phyloP scores from a whole-genome alignment of 2,329 filamentous ascomycete species.

The Fonsecaea pugnacius region DNA sequence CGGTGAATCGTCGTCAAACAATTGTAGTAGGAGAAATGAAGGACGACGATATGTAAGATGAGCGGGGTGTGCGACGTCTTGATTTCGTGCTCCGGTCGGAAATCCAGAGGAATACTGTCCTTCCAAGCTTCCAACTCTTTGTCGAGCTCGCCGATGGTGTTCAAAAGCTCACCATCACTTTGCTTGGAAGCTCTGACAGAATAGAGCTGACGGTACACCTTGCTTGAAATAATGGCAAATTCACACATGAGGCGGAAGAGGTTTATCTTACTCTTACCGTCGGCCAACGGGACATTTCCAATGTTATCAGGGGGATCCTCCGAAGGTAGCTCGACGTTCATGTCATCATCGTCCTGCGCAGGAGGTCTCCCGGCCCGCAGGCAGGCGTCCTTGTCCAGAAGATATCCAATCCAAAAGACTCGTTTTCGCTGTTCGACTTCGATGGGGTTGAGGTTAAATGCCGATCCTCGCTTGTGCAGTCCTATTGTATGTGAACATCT shows the following conservation, averaged over 20 bases:
- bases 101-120: slow-evolving; percentile 90
- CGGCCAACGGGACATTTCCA: slow-evolving; percentile 86
- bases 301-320: slow-evolving; percentile 90
- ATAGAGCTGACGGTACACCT: slow-evolving; percentile 91
- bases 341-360: slow-evolving; percentile 76
- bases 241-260: slow-evolving; percentile 91
- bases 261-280: slow-evolving; percentile 91
- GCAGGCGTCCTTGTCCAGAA: slow-evolving; percentile 75
- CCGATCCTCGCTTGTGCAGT: slow-evolving; percentile 87
- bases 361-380: slow-evolving; percentile 73
- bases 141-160: slow-evolving; percentile 94
- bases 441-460: slow-evolving; percentile 89
- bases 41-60: slow-evolving; percentile 89
- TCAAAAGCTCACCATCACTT: slow-evolving; percentile 87
- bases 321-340: slow-evolving; percentile 95
- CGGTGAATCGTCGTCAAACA: slow-evolving; percentile 96
- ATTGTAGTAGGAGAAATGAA: slow-evolving; percentile 98
- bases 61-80: slow-evolving; percentile 88
- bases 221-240: slow-evolving; percentile 88
- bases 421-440: slow-evolving; percentile 89
- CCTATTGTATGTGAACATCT: slow-evolving; percentile 91
- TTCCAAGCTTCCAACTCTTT: slow-evolving; percentile 93
- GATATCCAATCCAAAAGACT: slow-evolving; percentile 77
- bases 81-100: slow-evolving; percentile 96
- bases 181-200: slow-evolving; percentile 90